These are phyloP conservation scores for Alopecurus myosuroides DNA, from an alignment of 176 grass and related monocot species.

Conservation along the genomic window DNA sequence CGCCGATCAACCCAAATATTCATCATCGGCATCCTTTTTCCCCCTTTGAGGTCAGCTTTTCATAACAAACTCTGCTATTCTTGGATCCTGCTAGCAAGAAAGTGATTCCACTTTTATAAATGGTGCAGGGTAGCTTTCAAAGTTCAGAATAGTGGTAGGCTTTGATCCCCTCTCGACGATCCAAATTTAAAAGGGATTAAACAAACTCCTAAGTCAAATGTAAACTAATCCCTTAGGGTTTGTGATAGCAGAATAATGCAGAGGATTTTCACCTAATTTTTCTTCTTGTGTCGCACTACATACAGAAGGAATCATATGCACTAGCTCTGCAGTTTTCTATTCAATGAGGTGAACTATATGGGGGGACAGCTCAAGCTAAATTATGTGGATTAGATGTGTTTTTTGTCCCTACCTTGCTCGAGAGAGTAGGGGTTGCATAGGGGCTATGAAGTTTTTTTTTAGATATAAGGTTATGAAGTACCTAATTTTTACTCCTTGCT, in stretches of 20 bases:
- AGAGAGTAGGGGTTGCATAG: constrained; percentile 7
- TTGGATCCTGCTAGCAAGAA: constrained; percentile 48
- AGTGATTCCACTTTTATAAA: constrained; percentile 51
- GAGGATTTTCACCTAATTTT: constrained; percentile 43
- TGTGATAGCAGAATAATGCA: constrained; percentile 48
- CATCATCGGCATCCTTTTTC: constrained; percentile 6
- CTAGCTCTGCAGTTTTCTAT: constrained; percentile 51
- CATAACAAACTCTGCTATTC: constrained; percentile 42
- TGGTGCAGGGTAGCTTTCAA: constrained; percentile 32
- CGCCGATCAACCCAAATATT: constrained; percentile 24
- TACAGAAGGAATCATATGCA: constrained; percentile 73
- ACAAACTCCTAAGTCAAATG: constrained; percentile 66
- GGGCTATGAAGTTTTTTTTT: constrained; percentile 21
- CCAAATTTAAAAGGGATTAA: constrained; percentile 58
- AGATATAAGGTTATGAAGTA: constrained; percentile 27
- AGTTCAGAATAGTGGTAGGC: constrained; percentile 26
- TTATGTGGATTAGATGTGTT: constrained; percentile 27
- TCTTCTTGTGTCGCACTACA: constrained; percentile 31
- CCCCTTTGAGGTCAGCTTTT: constrained; percentile 11
- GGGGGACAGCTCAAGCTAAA: constrained; percentile 35
- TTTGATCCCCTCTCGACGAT: constrained; percentile 61
- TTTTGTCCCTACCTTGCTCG: constrained; percentile 39
- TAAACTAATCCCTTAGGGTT: constrained; percentile 41
- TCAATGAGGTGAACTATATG: not conserved
- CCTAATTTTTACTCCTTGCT: constrained; percentile 24